Evolutionary conservation across 2,329 filamentous ascomycete genomes (phyloP).

Genomic region (Periconia sp.): DNA sequence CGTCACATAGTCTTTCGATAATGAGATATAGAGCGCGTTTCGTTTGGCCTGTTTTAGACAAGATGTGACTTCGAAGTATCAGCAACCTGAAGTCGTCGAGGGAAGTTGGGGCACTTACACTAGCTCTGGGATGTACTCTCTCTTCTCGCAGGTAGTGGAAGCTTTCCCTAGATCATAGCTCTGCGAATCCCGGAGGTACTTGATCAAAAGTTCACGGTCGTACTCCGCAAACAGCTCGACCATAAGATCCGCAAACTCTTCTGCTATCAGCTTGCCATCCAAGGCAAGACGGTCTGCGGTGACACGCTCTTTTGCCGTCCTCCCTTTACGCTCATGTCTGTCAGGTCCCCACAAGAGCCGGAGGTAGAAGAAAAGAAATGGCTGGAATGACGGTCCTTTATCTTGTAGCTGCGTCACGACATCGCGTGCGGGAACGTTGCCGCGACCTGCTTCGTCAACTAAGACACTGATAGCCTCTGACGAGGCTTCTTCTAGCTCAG

Average conservation of each 20-base stretch:
- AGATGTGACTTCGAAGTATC: slow-evolving; percentile 66
- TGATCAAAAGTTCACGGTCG: slow-evolving; percentile 80
- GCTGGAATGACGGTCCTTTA: slow-evolving; percentile 62
- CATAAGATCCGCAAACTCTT: slow-evolving; percentile 85
- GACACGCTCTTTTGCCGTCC: slow-evolving; percentile 47
- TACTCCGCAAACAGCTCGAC: slow-evolving; percentile 86
- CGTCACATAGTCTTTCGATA: slow-evolving; percentile 89
- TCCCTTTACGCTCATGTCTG: slow-evolving; percentile 55
- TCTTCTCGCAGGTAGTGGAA: slow-evolving; percentile 76
- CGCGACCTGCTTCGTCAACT: slow-evolving; percentile 88
- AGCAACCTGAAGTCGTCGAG: slow-evolving; percentile 14
- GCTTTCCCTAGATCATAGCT: slow-evolving; percentile 87
- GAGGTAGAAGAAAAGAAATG: slow-evolving; percentile 93
- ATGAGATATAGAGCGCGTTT: slow-evolving; percentile 92
- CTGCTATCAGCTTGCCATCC: slow-evolving; percentile 73
- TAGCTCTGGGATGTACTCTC: slow-evolving; percentile 87
- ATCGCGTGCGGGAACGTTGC: slow-evolving; percentile 76
- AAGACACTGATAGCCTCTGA: slow-evolving; percentile 84
- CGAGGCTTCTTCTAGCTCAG: slow-evolving; percentile 79
- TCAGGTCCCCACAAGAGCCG: slow-evolving; percentile 83
- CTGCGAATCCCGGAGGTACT: slow-evolving; percentile 83
- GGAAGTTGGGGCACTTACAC: slow-evolving; percentile 57
- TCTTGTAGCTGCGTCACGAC: slow-evolving; percentile 80
- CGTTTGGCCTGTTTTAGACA: slow-evolving; percentile 93
- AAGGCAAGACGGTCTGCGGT: slow-evolving; percentile 53